Conservation (phyloP, 768 basidiomycete species). For the Amanita molliuscula region DNA sequence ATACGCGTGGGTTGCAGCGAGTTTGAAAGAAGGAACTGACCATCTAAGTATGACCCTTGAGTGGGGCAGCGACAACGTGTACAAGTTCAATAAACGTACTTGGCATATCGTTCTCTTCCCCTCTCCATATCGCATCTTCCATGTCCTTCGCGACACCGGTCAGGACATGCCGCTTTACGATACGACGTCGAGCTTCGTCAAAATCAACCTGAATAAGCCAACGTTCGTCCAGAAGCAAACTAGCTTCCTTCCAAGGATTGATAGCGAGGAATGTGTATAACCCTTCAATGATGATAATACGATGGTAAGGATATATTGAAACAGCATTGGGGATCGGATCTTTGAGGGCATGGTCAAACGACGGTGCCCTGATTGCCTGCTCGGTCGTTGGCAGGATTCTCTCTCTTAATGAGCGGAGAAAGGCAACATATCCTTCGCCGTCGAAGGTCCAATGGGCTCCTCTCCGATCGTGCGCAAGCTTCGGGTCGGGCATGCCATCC, state of each 20-base stretch:
- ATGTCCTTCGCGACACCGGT: slow-evolving; percentile 62
- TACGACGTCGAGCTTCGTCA: slow-evolving; percentile 42
- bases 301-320: slow-evolving; percentile 49
- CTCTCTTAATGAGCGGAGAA: slow-evolving; percentile 46
- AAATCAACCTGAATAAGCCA: slow-evolving; percentile 61
- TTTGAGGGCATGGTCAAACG: slow-evolving; percentile 82
- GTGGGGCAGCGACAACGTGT: slow-evolving; percentile 2
- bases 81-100: slow-evolving; percentile 31
- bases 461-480: slow-evolving; percentile 67
- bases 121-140: slow-evolving; percentile 59
- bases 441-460: slow-evolving; percentile 94
- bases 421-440: slow-evolving; percentile 55
- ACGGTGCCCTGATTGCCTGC: slow-evolving; percentile 51
- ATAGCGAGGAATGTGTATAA: slow-evolving; percentile 76
- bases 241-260: slow-evolving; percentile 62
- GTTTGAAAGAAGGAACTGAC: slow-evolving; percentile 31
- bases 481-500: slow-evolving; percentile 65
- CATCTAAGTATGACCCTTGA: slow-evolving; percentile 23
- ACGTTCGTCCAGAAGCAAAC: slow-evolving; percentile 60
- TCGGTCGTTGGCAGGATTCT: slow-evolving; percentile 14
- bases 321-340: slow-evolving; percentile 64
- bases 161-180: slow-evolving; percentile 65
- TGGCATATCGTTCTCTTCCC: slow-evolving; percentile 69
- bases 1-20: slow-evolving; percentile 34
- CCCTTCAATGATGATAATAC: slow-evolving; percentile 82